phyloP scores from a whole-genome alignment of 176 grass and related monocot genomes.

The Oryza nivara region DNA sequence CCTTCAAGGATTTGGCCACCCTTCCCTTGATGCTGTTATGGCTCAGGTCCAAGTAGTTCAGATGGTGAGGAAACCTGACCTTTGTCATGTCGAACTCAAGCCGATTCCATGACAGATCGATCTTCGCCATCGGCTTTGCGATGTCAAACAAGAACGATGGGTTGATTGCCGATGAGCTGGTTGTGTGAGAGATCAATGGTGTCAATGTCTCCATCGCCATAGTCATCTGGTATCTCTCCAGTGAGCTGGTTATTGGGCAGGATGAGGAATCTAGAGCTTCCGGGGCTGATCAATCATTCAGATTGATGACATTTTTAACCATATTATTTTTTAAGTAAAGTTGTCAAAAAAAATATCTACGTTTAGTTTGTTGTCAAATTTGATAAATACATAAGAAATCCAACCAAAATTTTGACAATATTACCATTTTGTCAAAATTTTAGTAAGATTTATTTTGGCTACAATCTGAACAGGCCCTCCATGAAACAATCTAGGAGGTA shows the following conservation, averaged over 20 bases:
- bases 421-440: no score
- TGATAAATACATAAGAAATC: no score
- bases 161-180: constrained; percentile 39
- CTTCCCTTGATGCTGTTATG: constrained; percentile 59
- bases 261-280: constrained; percentile 45
- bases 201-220: constrained; percentile 28
- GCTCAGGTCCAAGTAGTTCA: constrained; percentile 58
- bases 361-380: no score
- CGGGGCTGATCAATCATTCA: no score
- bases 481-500: constrained; percentile 50
- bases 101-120: constrained; percentile 59
- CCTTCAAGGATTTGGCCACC: constrained; percentile 49
- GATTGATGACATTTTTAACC: no score
- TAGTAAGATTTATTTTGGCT: no score
- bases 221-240: constrained; percentile 42
- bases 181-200: constrained; percentile 59
- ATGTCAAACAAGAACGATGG: constrained; percentile 51
- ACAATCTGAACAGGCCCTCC: background rate
- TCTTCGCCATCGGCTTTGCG: constrained; percentile 43
- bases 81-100: constrained; percentile 58
- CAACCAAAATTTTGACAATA: no score
- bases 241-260: constrained; percentile 55
- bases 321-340: no score
- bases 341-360: no score
- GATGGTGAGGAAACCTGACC: constrained; percentile 42